A percentile compares a stretch with the other conserved stretches of the same genome.
Evolutionary conservation across 768 basidiomycete genomes (phyloP).

Genomic region (Gelatoporia subvermispora): DNA sequence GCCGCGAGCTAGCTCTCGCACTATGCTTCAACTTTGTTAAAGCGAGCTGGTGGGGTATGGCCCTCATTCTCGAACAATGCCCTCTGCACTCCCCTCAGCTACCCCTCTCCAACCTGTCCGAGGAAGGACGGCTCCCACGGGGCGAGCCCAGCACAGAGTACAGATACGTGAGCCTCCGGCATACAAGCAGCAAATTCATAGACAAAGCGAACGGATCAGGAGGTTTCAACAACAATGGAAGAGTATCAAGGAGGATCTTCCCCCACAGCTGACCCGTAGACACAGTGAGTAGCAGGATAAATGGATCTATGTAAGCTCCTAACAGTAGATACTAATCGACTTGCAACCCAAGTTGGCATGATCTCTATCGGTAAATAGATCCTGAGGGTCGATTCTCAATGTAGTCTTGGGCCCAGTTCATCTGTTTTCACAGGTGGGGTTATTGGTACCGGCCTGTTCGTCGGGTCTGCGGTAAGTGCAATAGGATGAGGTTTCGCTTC

Average conservation of each 20-base stretch:
- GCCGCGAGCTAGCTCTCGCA: too few species aligned
- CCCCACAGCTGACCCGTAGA: constrained; percentile 21
- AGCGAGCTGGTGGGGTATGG: too few species aligned
- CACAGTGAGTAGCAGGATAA: constrained; percentile 16
- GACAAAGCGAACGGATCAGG: constrained; percentile 17
- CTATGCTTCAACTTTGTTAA: too few species aligned
- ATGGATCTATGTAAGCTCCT: background rate
- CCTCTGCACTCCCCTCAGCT: too few species aligned
- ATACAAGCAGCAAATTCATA: background rate
- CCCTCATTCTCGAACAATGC: too few species aligned
- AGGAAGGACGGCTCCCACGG: too few species aligned
- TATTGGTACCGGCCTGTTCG: constrained; percentile 38
- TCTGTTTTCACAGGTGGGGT: constrained; percentile 21
- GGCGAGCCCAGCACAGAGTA: too few species aligned
- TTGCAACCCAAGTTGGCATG: constrained; percentile 18
- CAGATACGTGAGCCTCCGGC: too few species aligned
- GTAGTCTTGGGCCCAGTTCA: background rate
- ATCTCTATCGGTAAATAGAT: constrained; percentile 20
- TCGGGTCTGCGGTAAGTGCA: constrained; percentile 23
- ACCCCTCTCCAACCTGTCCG: too few species aligned
- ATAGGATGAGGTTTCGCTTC: background rate
- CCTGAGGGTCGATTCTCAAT: background rate
- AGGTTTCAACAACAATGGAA: constrained; percentile 21
- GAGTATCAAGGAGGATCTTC: constrained; percentile 21
- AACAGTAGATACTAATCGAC: background rate